phyloP scores from a whole-genome alignment of 2,329 filamentous ascomycete genomes.

The Pseudogymnoascus sp. region DNA sequence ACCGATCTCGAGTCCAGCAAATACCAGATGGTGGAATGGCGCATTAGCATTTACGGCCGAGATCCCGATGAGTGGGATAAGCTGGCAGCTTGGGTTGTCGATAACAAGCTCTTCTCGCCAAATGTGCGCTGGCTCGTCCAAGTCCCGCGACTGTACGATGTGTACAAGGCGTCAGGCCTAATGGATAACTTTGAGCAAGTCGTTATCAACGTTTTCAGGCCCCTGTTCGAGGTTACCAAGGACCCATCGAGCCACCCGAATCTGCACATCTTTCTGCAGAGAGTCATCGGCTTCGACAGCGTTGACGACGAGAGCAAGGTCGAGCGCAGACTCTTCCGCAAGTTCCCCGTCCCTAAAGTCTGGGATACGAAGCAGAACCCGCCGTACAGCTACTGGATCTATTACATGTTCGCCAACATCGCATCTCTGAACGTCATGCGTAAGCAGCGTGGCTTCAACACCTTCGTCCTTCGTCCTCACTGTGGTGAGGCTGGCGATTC shows the following conservation, averaged over 20 bases:
- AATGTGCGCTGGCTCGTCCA: slow-evolving; percentile 98
- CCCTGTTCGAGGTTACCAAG: slow-evolving; percentile 87
- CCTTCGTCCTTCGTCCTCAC: slow-evolving; percentile 84
- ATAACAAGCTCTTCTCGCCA: slow-evolving; percentile 96
- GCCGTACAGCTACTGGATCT: slow-evolving; percentile 98
- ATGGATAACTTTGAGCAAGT: slow-evolving; percentile 89
- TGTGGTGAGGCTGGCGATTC: slow-evolving; percentile 96
- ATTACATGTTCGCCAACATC: slow-evolving; percentile 93
- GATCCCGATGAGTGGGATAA: slow-evolving; percentile 95
- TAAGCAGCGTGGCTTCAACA: slow-evolving; percentile 88
- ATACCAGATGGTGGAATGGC: slow-evolving; percentile 99
- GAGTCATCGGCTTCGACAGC: slow-evolving; percentile 94
- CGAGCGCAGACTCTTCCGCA: slow-evolving; percentile 86
- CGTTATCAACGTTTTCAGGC: slow-evolving; percentile 83
- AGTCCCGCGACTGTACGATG: slow-evolving; percentile 86
- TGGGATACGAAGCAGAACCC: slow-evolving; percentile 95
- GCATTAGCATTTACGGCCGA: slow-evolving; percentile 92
- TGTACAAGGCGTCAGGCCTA: slow-evolving; percentile 82
- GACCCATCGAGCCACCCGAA: slow-evolving; percentile 83
- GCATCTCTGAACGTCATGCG: slow-evolving; percentile 86
- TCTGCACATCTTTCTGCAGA: slow-evolving; percentile 85
- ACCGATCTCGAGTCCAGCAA: slow-evolving; percentile 96
- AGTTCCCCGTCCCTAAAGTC: slow-evolving; percentile 81
- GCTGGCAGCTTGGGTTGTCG: slow-evolving; percentile 90
- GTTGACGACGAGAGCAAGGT: slow-evolving; percentile 98